These are phyloP conservation scores for Marchantia polymorpha DNA, from an alignment of 225 moss, liverwort and hornwort species.

Conservation along the genomic window DNA sequence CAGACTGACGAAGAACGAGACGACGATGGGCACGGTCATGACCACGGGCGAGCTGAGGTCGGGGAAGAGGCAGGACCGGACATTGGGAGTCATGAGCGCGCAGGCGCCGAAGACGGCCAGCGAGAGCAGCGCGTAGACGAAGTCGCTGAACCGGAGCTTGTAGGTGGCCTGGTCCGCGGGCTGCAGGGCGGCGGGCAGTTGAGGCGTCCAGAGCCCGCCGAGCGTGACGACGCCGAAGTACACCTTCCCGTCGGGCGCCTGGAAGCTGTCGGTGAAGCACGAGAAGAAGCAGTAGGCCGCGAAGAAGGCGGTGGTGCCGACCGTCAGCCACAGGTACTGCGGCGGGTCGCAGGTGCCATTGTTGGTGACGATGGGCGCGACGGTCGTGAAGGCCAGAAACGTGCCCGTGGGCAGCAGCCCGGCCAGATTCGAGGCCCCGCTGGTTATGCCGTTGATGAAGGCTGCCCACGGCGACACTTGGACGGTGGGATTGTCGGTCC, in stretches of 20 bases:
- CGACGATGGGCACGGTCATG: constrained; percentile 22
- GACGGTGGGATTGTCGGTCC: too few relatives aligned
- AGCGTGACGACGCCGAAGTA: constrained; percentile 39
- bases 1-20: constrained; percentile 29
- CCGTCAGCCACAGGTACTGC: background rate
- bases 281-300: constrained; percentile 31
- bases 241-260: constrained; percentile 35
- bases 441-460: too few relatives aligned
- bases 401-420: too few relatives aligned
- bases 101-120: constrained; percentile 30
- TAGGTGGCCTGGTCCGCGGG: constrained; percentile 26
- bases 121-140: constrained; percentile 29
- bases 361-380: constrained; percentile 34
- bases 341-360: constrained; percentile 26
- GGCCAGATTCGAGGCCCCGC: too few relatives aligned
- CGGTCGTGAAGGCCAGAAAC: constrained; percentile 2
- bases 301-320: constrained; percentile 20
- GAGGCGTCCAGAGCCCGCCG: constrained; percentile 37
- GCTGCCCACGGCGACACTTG: too few relatives aligned
- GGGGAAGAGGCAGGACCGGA: constrained; percentile 32
- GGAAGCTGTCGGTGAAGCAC: constrained; percentile 37
- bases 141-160: constrained; percentile 25
- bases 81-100: constrained; percentile 36
- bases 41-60: background rate
- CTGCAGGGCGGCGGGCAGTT: constrained; percentile 27